Percentiles rank a stretch among this genome's conserved stretches.
Evolutionary conservation across 306 rosid species (phyloP).

Genomic region (Inga laurina): DNA sequence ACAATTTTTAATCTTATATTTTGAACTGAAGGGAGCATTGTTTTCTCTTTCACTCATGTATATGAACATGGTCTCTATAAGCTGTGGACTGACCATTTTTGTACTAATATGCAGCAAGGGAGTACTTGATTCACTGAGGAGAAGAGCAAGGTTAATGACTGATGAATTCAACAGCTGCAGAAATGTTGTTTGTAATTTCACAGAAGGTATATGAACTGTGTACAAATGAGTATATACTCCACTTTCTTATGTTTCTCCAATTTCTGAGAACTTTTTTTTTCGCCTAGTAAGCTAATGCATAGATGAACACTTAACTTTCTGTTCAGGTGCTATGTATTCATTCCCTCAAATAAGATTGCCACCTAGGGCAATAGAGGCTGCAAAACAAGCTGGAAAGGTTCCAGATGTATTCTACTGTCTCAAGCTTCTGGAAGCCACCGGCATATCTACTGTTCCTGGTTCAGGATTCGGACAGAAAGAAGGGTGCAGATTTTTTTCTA

Average conservation of each 20-base stretch:
- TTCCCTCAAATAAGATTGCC: constrained; percentile 96
- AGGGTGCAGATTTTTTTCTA: constrained; percentile 55
- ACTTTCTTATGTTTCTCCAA: not conserved
- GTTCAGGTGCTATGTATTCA: constrained; percentile 97
- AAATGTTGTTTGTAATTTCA: constrained; percentile 95
- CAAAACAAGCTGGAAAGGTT: constrained; percentile 83
- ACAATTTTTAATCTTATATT: no score
- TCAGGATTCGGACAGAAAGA: constrained; percentile 99
- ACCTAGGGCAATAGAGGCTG: constrained; percentile 79
- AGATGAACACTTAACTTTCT: constrained; percentile 27
- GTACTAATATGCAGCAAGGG: constrained; percentile 68
- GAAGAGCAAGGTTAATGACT: constrained; percentile 93
- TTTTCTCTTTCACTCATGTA: not conserved
- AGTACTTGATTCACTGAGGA: constrained; percentile 87
- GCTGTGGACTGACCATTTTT: constrained; percentile 31
- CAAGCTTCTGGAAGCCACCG: constrained; percentile 95
- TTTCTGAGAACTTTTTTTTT: not conserved
- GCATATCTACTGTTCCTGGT: constrained; percentile 99
- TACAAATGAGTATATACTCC: not conserved
- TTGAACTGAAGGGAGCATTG: no score
- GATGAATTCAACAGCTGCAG: constrained; percentile 99
- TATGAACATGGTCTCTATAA: not conserved
- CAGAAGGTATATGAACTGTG: constrained; percentile 70
- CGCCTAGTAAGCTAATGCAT: constrained; percentile 8
- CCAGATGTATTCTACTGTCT: constrained; percentile 97